Evolutionary conservation across 2,329 filamentous ascomycete species (phyloP).

Genomic region (Paraphoma sp.): DNA sequence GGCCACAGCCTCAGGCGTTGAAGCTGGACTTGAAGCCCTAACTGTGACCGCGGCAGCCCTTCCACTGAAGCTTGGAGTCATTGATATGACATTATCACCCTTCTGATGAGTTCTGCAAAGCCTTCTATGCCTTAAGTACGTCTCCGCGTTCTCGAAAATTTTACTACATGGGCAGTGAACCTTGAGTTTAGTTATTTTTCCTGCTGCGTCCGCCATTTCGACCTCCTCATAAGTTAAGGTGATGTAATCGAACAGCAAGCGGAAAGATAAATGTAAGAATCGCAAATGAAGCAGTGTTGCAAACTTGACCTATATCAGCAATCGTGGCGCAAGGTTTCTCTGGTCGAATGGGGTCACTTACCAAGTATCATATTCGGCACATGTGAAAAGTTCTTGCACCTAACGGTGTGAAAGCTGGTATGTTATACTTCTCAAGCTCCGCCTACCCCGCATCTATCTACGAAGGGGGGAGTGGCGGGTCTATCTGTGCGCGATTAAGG

Average conservation of each 20-base stretch:
- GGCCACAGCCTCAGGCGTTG: background rate
- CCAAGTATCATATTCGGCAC: background rate
- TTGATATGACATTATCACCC: constrained; percentile 4
- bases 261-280: background rate
- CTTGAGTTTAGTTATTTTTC: background rate
- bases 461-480: background rate
- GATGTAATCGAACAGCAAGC: background rate
- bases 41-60: background rate
- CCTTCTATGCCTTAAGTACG: constrained; percentile 4
- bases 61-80: background rate
- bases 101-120: constrained; percentile 4
- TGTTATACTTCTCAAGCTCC: background rate
- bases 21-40: background rate
- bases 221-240: background rate
- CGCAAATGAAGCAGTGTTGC: background rate
- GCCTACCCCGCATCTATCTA: background rate
- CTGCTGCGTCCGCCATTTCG: background rate
- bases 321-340: background rate
- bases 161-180: constrained; percentile 9
- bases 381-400: background rate
- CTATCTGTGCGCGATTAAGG: background rate
- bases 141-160: constrained; percentile 7
- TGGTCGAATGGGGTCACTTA: background rate
- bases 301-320: background rate
- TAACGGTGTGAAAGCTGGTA: background rate